Base-by-base conservation (phyloP, 176 grass and related monocot species). In the Aegilops bicornis region DNA sequence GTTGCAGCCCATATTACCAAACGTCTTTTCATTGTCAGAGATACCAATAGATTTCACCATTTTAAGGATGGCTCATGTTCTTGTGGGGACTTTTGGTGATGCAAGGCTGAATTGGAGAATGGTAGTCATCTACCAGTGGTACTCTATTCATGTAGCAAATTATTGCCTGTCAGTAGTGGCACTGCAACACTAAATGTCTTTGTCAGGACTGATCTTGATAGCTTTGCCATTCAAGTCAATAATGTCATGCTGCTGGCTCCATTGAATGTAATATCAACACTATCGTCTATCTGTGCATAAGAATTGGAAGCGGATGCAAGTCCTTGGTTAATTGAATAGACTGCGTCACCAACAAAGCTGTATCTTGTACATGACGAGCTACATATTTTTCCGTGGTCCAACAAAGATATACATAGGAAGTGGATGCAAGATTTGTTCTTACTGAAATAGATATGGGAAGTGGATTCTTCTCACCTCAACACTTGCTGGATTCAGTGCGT, bases 41-140 rank as follows among this genome's bases (percentile, higher is more conserved):
- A 89, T 79, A 87, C 88, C 47, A 85, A 90, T 72, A 23, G 60
- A 75, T 85, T 87, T 76, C 84, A 82, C 42, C 72, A 85, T 78
- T 91, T 88, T 73, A 89, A 79, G 66, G 52, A 64, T 79, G 84
- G 73, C 24, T 56, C 23, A 25, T 92, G 80, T 84, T 95, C 75
- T 76, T 92, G 84, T 69, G 76, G 77, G 69, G 86, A 87, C 71
- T 92, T 92, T 72, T 92, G 90, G 86, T 87, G 76, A 88, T 48
- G 37, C 30, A 82, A 75, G 20, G 79, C 79, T 69, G 10, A 68
- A 79, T 86, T 86, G 65, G 73, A 36, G 69, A 76, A 27, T 24
- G 20, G 0, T 42, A 68, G 62, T 70, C 29, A 90, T 85, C 79
- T 88, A 32, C 52, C 54, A 30, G 30, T 76, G 10, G 65, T 70